These are phyloP conservation scores for Malassezia psittaci DNA, from an alignment of 1,284 basidiomycete species.

Conservation along the genomic window DNA sequence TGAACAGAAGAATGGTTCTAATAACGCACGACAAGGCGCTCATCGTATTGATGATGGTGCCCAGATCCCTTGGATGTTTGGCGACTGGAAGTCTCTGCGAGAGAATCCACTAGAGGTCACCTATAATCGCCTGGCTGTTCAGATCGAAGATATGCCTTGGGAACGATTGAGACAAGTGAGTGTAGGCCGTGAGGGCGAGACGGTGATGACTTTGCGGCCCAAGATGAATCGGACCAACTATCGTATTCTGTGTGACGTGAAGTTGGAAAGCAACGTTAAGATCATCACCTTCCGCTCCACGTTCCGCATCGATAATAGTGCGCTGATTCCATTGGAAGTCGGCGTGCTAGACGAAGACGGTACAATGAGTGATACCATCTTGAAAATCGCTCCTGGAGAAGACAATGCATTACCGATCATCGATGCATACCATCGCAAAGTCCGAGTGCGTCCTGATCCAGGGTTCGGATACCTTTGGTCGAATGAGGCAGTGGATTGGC, in stretches of 20 bases:
- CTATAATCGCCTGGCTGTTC: slow-evolving; percentile 47
- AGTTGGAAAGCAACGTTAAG: slow-evolving; percentile 86
- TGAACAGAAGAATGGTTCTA: slow-evolving; percentile 24
- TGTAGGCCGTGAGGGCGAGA: slow-evolving; percentile 90
- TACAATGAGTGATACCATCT: slow-evolving; percentile 66
- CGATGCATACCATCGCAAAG: slow-evolving; percentile 69
- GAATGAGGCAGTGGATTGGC: slow-evolving; percentile 69
- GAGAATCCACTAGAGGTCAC: slow-evolving; percentile 52
- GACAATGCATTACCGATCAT: slow-evolving; percentile 85
- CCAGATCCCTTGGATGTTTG: slow-evolving; percentile 87
- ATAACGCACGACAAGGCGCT: slow-evolving; percentile 11
- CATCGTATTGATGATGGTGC: slow-evolving; percentile 58
- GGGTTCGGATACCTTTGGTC: slow-evolving; percentile 95
- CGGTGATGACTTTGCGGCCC: slow-evolving; percentile 73
- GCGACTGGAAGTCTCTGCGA: slow-evolving; percentile 87
- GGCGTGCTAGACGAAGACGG: slow-evolving; percentile 77
- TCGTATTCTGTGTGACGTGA: slow-evolving; percentile 80
- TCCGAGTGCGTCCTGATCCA: slow-evolving; percentile 84
- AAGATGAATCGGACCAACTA: slow-evolving; percentile 64
- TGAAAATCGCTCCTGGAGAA: slow-evolving; percentile 82
- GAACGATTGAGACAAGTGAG: slow-evolving; percentile 78
- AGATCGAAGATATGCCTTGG: slow-evolving; percentile 80
- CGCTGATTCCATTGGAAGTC: slow-evolving; percentile 84
- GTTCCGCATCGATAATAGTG: slow-evolving; percentile 83
- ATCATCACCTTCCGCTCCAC: slow-evolving; percentile 88